A percentile compares a stretch with the other conserved stretches of the same genome.
phyloP scores from a whole-genome alignment of 805 yeast genomes.

The Millerago galiae region DNA sequence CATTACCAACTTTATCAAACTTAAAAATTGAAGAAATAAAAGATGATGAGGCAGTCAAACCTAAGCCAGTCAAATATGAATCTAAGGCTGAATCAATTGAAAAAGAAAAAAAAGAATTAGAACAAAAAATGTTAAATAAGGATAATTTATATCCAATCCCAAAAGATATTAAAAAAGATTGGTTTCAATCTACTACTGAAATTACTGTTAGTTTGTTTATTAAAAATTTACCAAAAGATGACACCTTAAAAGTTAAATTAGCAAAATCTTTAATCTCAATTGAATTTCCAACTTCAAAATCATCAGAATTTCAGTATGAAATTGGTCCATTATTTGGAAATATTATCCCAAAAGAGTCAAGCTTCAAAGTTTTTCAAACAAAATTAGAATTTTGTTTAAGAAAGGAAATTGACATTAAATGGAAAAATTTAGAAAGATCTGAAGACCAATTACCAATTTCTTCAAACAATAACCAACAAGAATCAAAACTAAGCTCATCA shows the following conservation, averaged over 20 bases:
- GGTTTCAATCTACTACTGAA: constrained; percentile 58
- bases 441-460: constrained; percentile 9
- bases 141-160: constrained; percentile 18
- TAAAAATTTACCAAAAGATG: constrained; percentile 51
- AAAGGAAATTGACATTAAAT: constrained; percentile 40
- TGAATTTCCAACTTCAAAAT: constrained; percentile 41
- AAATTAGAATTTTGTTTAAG: constrained; percentile 65
- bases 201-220: constrained; percentile 70
- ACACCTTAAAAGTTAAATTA: constrained; percentile 36
- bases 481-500: background rate
- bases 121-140: constrained; percentile 18
- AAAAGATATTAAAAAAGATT: constrained; percentile 46
- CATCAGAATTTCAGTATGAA: constrained; percentile 51
- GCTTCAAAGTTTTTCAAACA: constrained; percentile 52
- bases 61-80: background rate
- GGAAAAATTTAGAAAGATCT: constrained; percentile 43
- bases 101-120: constrained; percentile 17
- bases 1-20: background rate
- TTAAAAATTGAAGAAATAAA: background rate
- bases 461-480: background rate
- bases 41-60: background rate
- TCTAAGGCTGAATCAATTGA: constrained; percentile 2
- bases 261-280: constrained; percentile 31
- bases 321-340: constrained; percentile 46
- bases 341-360: constrained; percentile 41